Evolutionary conservation across 352 stramenopile genomes (phyloP).

Genomic region (Pythium grandisporangium): DNA sequence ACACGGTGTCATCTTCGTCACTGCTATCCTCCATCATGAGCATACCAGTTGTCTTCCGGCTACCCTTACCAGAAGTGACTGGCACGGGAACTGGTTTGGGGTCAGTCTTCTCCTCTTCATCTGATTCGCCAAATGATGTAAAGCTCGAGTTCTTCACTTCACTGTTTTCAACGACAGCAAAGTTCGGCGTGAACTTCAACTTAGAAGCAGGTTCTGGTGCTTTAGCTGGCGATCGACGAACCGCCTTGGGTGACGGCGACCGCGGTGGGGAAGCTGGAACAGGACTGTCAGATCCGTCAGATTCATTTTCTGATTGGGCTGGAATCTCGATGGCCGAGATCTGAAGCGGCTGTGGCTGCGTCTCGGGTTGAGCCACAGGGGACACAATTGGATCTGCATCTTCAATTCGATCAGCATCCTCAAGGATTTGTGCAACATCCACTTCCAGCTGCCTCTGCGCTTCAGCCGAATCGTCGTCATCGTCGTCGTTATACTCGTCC

Average conservation of each 20-base stretch:
- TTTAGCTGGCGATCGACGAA: slow-evolving; percentile 8
- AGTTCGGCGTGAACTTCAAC: slow-evolving; percentile 50
- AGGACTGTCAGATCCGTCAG: slow-evolving; percentile 7
- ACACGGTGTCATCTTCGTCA: slow-evolving; percentile 44
- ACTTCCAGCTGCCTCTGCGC: too few relatives aligned
- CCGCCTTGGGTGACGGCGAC: slow-evolving; percentile 16
- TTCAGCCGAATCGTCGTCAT: slow-evolving; percentile 25
- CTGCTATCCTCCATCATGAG: slow-evolving; percentile 75
- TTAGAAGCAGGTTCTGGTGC: slow-evolving; percentile 9
- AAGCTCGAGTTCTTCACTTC: slow-evolving; percentile 69
- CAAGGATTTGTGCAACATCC: too few relatives aligned
- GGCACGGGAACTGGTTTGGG: slow-evolving; percentile 36
- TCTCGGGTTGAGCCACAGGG: too few relatives aligned
- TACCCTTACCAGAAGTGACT: slow-evolving; percentile 47
- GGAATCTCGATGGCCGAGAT: background rate
- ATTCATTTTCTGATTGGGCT: slow-evolving; percentile 6
- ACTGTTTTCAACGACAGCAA: slow-evolving; percentile 47
- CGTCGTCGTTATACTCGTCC: slow-evolving; percentile 10
- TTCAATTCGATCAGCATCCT: too few relatives aligned
- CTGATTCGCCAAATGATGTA: slow-evolving; percentile 80
- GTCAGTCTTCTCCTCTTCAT: slow-evolving; percentile 72
- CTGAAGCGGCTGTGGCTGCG: slow-evolving; percentile 7
- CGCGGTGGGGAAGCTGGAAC: slow-evolving; percentile 8
- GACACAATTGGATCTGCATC: too few relatives aligned
- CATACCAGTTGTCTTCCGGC: slow-evolving; percentile 57